Evolutionary conservation across 768 basidiomycete species (phyloP).

Genomic region (Pisolithus albus): DNA sequence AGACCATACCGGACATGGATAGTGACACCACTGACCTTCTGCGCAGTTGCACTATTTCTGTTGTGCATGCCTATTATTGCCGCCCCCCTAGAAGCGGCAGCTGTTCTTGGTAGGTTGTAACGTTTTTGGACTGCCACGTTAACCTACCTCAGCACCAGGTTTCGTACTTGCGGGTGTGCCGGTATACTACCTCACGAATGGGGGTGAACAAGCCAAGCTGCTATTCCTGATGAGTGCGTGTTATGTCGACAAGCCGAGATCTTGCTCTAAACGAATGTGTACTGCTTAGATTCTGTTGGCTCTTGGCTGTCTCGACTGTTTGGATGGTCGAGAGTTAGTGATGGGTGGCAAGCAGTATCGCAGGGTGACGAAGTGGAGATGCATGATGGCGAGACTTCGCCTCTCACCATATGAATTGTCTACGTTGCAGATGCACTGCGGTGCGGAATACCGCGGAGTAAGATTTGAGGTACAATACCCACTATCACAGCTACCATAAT

Average conservation of each 20-base stretch:
- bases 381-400: conserved; percentile 26
- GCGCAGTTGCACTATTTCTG: conserved; percentile 54
- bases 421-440: background rate
- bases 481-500: no score
- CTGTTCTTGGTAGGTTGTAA: conserved; percentile 65
- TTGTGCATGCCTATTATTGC: conserved; percentile 93
- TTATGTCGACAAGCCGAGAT: background rate
- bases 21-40: conserved; percentile 83
- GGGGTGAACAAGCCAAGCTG: conserved; percentile 35
- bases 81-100: conserved; percentile 80
- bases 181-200: conserved; percentile 73
- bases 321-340: conserved; percentile 45
- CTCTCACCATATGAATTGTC: background rate
- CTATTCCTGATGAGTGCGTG: conserved; percentile 32
- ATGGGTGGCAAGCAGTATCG: conserved; percentile 75
- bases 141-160: conserved; percentile 33
- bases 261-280: background rate
- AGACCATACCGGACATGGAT: conserved; percentile 94
- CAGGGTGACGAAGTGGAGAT: conserved; percentile 66
- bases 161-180: conserved; percentile 78
- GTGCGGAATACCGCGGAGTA: background rate
- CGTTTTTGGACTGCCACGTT: background rate
- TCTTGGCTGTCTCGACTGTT: conserved; percentile 41
- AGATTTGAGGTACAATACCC: no score
- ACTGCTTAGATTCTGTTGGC: conserved; percentile 34